Conservation (phyloP, 352 stramenopile genomes). For the Aphanomyces invadans region DNA sequence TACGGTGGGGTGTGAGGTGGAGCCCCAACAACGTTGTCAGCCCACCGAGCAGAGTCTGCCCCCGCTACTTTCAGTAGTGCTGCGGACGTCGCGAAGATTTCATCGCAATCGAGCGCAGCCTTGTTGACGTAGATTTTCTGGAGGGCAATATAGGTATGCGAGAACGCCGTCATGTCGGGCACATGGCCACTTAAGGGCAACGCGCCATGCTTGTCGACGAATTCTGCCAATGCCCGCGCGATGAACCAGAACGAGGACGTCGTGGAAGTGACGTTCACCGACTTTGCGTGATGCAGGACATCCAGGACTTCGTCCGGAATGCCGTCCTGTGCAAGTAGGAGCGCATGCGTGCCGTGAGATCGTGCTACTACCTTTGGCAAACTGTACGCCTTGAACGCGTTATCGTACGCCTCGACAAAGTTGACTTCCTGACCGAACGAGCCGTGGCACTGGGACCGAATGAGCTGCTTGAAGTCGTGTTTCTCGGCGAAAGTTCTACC, state of each 20-base stretch:
- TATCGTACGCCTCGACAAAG: conserved; percentile 89
- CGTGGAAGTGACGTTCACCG: conserved; percentile 33
- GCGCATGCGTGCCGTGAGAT: too few relatives aligned
- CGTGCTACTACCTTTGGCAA: conserved; percentile 56
- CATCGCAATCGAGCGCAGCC: conserved; percentile 60
- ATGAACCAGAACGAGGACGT: conserved; percentile 77
- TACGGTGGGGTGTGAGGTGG: too few relatives aligned
- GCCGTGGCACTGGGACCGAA: conserved; percentile 54
- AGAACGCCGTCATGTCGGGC: conserved; percentile 96
- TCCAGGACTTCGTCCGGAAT: conserved; percentile 64
- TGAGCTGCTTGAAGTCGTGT: conserved; percentile 72
- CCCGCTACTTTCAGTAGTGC: conserved; percentile 28
- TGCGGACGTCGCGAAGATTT: conserved; percentile 36
- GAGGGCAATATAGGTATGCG: conserved; percentile 89
- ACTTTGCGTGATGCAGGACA: conserved; percentile 41
- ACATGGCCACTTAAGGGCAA: conserved; percentile 88
- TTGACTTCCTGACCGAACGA: conserved; percentile 87
- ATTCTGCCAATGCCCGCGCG: conserved; percentile 58
- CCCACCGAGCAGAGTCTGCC: conserved; percentile 34
- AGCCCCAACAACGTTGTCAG: conserved; percentile 1
- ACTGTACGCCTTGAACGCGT: conserved; percentile 91
- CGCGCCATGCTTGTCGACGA: conserved; percentile 47
- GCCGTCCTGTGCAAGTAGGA: conserved; percentile 1
- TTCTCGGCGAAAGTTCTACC: conserved; percentile 84
- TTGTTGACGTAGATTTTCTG: conserved; percentile 91